phyloP scores from a whole-genome alignment of 441 rosid species.

The Euphorbia corollata region DNA sequence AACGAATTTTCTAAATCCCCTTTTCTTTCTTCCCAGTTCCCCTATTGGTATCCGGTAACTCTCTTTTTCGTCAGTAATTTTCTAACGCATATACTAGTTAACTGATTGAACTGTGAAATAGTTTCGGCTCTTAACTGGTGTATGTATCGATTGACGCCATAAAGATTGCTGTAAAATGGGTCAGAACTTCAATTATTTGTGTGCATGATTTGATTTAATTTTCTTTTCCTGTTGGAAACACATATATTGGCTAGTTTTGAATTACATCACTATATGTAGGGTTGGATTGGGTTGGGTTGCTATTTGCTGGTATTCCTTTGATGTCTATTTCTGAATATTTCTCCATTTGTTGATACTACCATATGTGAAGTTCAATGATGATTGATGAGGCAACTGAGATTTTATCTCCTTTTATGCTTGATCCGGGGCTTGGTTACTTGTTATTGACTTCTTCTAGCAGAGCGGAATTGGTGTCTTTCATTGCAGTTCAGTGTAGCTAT shows the following conservation, averaged over 20 bases:
- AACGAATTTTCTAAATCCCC: no score
- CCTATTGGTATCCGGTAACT: neutral
- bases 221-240: no score
- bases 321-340: neutral
- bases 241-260: no score
- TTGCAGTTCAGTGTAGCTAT: neutral
- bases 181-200: neutral
- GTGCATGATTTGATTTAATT: neutral
- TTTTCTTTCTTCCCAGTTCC: neutral
- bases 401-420: neutral
- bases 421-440: neutral
- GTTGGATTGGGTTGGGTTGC: no score
- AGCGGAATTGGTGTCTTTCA: conserved; percentile 4
- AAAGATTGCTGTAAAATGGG: neutral
- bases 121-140: neutral
- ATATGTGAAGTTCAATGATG: no score
- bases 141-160: neutral
- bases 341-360: neutral
- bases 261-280: no score
- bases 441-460: neutral
- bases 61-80: neutral
- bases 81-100: neutral
- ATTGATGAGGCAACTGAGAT: neutral
- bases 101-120: neutral
- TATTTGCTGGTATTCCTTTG: neutral